These are phyloP conservation scores for Diaporthe batatas DNA, from an alignment of 2,329 filamentous ascomycete genomes.

Conservation along the genomic window DNA sequence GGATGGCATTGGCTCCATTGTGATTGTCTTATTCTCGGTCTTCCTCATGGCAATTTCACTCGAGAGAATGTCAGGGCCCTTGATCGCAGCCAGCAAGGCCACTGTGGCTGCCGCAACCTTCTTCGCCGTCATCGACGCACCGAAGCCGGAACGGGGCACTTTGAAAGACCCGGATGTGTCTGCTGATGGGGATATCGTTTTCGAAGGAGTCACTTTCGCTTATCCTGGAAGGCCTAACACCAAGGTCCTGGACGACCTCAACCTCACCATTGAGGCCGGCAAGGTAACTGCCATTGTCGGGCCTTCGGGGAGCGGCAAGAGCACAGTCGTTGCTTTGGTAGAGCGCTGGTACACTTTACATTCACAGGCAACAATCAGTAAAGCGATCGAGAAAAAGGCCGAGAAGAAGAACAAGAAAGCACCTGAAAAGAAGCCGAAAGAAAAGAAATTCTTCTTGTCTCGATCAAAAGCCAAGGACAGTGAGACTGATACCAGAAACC, in stretches of 20 bases:
- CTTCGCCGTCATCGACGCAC: slow-evolving; percentile 66
- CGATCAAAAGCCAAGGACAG: slow-evolving; percentile 43
- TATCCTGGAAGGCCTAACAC: slow-evolving; percentile 77
- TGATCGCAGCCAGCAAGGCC: slow-evolving; percentile 70
- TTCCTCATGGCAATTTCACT: slow-evolving; percentile 70
- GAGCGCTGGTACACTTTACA: slow-evolving; percentile 79
- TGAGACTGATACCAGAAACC: slow-evolving; percentile 44
- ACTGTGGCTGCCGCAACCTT: slow-evolving; percentile 70
- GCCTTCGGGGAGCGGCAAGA: slow-evolving; percentile 80
- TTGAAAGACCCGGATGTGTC: slow-evolving; percentile 64
- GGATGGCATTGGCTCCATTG: slow-evolving; percentile 64
- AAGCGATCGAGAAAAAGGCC: slow-evolving; percentile 62
- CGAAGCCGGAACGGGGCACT: slow-evolving; percentile 55
- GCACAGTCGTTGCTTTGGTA: slow-evolving; percentile 78
- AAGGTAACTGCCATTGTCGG: slow-evolving; percentile 82
- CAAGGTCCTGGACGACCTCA: slow-evolving; percentile 72
- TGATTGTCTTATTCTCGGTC: slow-evolving; percentile 70
- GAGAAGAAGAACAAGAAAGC: slow-evolving; percentile 56
- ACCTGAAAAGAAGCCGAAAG: slow-evolving; percentile 48
- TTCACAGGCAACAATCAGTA: slow-evolving; percentile 65
- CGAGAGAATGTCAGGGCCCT: slow-evolving; percentile 68
- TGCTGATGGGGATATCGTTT: slow-evolving; percentile 66
- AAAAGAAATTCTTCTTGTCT: slow-evolving; percentile 45
- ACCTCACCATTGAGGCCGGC: slow-evolving; percentile 70
- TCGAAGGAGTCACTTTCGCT: slow-evolving; percentile 77